phyloP scores from a whole-genome alignment of 140 eudicot genomes.

The Senecio squalidus region DNA sequence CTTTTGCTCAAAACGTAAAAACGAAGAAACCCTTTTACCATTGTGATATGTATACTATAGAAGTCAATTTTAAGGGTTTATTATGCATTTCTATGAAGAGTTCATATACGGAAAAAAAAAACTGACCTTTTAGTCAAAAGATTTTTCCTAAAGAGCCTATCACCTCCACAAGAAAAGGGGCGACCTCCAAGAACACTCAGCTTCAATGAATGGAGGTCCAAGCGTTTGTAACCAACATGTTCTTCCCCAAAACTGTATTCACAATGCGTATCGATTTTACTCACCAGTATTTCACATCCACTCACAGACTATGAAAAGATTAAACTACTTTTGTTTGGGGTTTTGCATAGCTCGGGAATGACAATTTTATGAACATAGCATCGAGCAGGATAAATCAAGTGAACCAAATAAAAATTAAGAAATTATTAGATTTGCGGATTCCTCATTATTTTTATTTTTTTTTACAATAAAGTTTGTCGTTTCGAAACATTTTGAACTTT shows the following conservation, averaged over 20 bases:
- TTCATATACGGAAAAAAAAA: neutral
- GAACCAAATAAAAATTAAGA: neutral
- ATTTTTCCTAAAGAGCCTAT: conserved; percentile 48
- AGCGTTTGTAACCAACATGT: conserved; percentile 80
- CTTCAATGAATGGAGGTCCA: conserved; percentile 67
- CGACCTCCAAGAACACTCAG: conserved; percentile 88
- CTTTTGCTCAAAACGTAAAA: neutral
- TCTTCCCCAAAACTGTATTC: conserved; percentile 70
- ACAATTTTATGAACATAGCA: neutral
- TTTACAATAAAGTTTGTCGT: neutral
- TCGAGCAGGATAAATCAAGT: neutral
- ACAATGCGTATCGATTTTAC: conserved; percentile 5
- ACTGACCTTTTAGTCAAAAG: conserved; percentile 76
- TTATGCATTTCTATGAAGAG: neutral
- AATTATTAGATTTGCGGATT: neutral
- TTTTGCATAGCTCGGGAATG: neutral
- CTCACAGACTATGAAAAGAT: no score
- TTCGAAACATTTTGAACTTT: no score
- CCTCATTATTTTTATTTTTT: neutral
- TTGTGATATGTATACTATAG: neutral
- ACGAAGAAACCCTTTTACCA: conserved; percentile 3
- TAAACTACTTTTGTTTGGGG: neutral
- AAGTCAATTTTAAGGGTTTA: neutral
- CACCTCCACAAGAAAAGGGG: conserved; percentile 91
- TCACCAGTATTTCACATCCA: conserved; percentile 2